Evolutionary conservation across 345 rosid genomes (phyloP).

Genomic region (Balakata baccata): DNA sequence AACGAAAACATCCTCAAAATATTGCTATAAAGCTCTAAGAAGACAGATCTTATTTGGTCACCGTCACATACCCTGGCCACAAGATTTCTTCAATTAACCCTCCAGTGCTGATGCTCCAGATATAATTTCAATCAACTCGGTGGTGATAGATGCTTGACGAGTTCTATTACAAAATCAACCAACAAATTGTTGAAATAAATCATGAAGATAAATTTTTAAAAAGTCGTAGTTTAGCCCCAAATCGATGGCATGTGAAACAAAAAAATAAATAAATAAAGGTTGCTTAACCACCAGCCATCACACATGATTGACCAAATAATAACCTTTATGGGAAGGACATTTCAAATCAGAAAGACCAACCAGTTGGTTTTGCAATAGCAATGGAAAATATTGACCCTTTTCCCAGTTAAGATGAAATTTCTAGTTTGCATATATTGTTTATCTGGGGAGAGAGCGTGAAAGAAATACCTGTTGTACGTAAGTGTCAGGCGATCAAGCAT

Average conservation of each 20-base stretch:
- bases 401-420: neutral
- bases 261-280: neutral
- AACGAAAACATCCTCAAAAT: conserved; percentile 27
- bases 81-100: conserved; percentile 35
- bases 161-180: conserved; percentile 48
- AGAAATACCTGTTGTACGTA: conserved; percentile 41
- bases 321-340: no score
- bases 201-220: neutral
- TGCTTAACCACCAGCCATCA: neutral
- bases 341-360: neutral
- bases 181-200: no score
- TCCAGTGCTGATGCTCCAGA: conserved; percentile 93
- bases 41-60: conserved; percentile 43
- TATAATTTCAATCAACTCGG: conserved; percentile 94
- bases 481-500: conserved; percentile 86
- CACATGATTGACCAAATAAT: neutral
- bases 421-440: neutral
- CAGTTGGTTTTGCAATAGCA: neutral
- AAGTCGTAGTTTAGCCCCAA: neutral
- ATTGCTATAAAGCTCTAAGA: conserved; percentile 21
- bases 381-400: neutral
- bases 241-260: neutral
- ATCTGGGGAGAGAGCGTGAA: neutral
- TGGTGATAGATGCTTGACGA: conserved; percentile 98
- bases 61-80: conserved; percentile 7